A percentile compares a stretch with the other conserved stretches of the same genome.
These are phyloP conservation scores for Curvularia lunata DNA, from an alignment of 2,329 filamentous ascomycete species.

Conservation along the genomic window DNA sequence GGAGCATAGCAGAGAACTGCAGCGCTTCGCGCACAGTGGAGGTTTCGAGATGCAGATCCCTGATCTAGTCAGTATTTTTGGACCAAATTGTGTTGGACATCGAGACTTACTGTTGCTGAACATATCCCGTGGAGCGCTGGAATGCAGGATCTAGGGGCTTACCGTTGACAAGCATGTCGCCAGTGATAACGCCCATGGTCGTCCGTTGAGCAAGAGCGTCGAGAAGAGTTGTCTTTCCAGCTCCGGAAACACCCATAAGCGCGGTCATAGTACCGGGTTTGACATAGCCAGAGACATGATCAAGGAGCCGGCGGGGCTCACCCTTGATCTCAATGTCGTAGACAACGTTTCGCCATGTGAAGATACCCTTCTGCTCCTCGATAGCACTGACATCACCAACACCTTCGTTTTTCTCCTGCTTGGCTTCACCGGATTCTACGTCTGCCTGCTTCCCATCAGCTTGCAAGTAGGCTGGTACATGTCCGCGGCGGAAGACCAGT, in stretches of 20 bases:
- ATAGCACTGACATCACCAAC: constrained; percentile 50
- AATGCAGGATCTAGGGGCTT: constrained; percentile 45
- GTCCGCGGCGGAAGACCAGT: constrained; percentile 65
- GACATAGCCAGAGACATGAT: constrained; percentile 62
- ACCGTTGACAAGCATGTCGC: constrained; percentile 50
- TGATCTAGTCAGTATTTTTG: constrained; percentile 9
- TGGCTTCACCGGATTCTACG: constrained; percentile 43
- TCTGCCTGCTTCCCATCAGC: constrained; percentile 41
- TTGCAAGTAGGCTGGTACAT: constrained; percentile 52
- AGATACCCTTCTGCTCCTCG: constrained; percentile 51
- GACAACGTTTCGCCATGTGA: constrained; percentile 47
- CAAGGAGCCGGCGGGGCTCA: constrained; percentile 58
- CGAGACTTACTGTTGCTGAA: constrained; percentile 45
- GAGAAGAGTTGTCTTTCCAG: constrained; percentile 49
- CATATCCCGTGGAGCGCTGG: constrained; percentile 49
- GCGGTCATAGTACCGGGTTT: constrained; percentile 60
- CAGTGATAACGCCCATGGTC: constrained; percentile 48
- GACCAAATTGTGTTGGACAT: neutral
- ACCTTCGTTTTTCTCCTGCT: constrained; percentile 36
- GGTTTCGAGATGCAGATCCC: constrained; percentile 49
- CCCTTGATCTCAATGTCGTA: constrained; percentile 50
- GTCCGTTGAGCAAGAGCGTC: constrained; percentile 46
- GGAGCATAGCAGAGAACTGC: constrained; percentile 45
- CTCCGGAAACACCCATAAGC: constrained; percentile 48
- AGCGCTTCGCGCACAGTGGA: constrained; percentile 48